Conservation (phyloP, 257 asterid genomes). For the Solanum bulbocastanum region DNA sequence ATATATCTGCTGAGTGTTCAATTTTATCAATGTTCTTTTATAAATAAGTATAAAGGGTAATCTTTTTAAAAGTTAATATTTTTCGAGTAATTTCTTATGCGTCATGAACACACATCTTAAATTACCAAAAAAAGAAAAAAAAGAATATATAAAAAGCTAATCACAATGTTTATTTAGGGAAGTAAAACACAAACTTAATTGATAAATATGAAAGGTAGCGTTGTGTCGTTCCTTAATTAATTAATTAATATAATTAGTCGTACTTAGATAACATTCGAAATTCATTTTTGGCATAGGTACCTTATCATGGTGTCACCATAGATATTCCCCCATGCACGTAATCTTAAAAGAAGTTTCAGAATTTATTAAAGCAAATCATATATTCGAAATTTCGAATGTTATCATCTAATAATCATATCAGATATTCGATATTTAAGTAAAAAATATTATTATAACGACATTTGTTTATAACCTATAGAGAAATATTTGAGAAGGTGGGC, state of each 20-base stretch:
- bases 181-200: neutral
- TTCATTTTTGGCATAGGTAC: neutral
- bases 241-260: neutral
- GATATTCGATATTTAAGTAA: neutral
- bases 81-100: neutral
- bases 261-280: neutral
- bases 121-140: neutral
- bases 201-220: neutral
- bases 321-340: neutral
- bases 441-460: neutral
- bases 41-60: neutral
- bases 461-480: neutral
- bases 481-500: neutral
- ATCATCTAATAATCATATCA: neutral
- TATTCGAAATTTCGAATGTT: neutral
- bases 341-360: slow-evolving; percentile 15
- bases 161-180: neutral
- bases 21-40: neutral
- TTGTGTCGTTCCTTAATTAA: neutral
- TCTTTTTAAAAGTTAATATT: too few relatives aligned
- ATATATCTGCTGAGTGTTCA: neutral
- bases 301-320: neutral
- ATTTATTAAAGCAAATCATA: slow-evolving; percentile 1
- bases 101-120: neutral
- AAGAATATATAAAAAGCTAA: neutral